A percentile compares a stretch with the other conserved stretches of the same genome.
Evolutionary conservation across 129 eudicot species (phyloP).

Genomic region (Calendula officinalis): DNA sequence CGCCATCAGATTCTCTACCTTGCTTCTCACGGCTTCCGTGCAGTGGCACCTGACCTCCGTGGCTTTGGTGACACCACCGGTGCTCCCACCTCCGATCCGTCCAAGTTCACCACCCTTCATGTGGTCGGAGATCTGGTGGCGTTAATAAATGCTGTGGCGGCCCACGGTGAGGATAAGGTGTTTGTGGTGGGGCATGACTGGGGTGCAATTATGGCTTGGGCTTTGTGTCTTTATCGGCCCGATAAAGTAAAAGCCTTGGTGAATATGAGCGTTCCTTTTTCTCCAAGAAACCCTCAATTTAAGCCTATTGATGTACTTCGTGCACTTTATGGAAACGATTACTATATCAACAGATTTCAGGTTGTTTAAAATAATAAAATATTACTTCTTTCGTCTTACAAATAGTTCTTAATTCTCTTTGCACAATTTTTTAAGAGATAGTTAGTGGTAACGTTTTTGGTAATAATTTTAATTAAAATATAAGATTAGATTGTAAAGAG

Average conservation of each 20-base stretch:
- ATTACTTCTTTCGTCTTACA: background rate
- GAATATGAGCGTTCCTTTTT: constrained; percentile 46
- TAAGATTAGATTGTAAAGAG: too few species aligned
- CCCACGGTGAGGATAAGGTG: constrained; percentile 44
- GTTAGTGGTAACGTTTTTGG: too few species aligned
- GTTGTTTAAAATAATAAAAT: constrained; percentile 8
- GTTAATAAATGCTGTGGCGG: constrained; percentile 44
- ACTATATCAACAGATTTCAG: constrained; percentile 58
- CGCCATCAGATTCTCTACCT: constrained; percentile 77
- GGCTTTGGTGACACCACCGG: constrained; percentile 90
- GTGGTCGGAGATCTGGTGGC: constrained; percentile 69
- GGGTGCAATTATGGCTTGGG: constrained; percentile 49
- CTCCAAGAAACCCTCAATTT: constrained; percentile 37
- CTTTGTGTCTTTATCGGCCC: constrained; percentile 54
- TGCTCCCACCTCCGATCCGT: constrained; percentile 37
- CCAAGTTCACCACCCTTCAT: constrained; percentile 55
- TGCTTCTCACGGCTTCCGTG: constrained; percentile 73
- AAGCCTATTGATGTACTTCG: constrained; percentile 46
- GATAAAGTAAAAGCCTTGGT: constrained; percentile 60
- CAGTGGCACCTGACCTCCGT: constrained; percentile 86
- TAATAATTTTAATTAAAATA: too few species aligned
- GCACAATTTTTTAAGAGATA: too few species aligned
- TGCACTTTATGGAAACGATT: constrained; percentile 51
- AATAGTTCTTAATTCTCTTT: too few species aligned
- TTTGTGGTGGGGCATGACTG: constrained; percentile 60